Evolutionary conservation across 495 filamentous ascomycete genomes (phyloP).

Genomic region (Usnea hakonensis): DNA sequence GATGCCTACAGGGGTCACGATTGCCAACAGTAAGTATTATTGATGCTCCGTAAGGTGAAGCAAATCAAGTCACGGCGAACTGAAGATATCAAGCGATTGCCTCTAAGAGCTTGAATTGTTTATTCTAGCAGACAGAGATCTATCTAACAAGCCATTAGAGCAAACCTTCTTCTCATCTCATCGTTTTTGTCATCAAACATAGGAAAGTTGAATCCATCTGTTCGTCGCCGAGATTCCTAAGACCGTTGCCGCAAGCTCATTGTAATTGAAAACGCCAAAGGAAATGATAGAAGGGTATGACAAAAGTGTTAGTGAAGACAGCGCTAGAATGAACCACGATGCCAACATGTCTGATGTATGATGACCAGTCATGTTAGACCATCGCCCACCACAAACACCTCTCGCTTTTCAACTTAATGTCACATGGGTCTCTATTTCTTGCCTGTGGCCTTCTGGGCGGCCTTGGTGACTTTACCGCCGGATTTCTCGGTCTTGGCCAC

Average conservation of each 20-base stretch:
- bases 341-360: slow-evolving; percentile 18
- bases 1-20: no score
- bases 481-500: slow-evolving; percentile 68
- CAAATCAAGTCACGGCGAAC: neutral
- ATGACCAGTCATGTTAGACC: slow-evolving; percentile 20
- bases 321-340: slow-evolving; percentile 30
- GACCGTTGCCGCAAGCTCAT: slow-evolving; percentile 4
- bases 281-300: slow-evolving; percentile 18
- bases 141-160: slow-evolving; percentile 16
- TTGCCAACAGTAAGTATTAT: no score
- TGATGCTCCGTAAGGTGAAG: no score
- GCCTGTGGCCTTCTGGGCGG: slow-evolving; percentile 52
- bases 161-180: slow-evolving; percentile 3
- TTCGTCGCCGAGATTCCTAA: slow-evolving; percentile 9
- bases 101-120: slow-evolving; percentile 17
- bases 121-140: slow-evolving; percentile 15
- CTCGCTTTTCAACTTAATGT: slow-evolving; percentile 17
- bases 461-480: slow-evolving; percentile 65
- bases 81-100: neutral
- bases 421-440: slow-evolving; percentile 50
- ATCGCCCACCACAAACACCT: slow-evolving; percentile 27
- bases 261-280: slow-evolving; percentile 9
- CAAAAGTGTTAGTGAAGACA: slow-evolving; percentile 25
- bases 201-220: slow-evolving; percentile 7
- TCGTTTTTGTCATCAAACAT: slow-evolving; percentile 5